phyloP scores from a whole-genome alignment of 257 asterid genomes.

The Solanum commersonii region DNA sequence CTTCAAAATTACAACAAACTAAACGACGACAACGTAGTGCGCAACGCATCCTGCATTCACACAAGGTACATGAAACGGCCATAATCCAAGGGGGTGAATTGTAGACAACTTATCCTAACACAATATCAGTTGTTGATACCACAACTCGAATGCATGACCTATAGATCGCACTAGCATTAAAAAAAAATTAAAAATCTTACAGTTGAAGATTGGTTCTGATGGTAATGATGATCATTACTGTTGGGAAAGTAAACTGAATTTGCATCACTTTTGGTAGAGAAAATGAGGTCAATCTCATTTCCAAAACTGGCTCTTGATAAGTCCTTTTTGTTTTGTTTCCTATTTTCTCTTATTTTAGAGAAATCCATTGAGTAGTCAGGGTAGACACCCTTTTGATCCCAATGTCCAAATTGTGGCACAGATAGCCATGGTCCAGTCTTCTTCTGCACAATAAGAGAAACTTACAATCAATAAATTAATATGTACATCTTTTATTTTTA shows the following conservation, averaged over 20 bases:
- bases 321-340: slow-evolving; percentile 85
- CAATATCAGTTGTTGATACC: accelerated
- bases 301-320: slow-evolving; percentile 85
- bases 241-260: slow-evolving; percentile 15
- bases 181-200: slow-evolving; percentile 44
- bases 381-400: slow-evolving; percentile 75
- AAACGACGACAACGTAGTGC: background rate
- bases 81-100: background rate
- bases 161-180: background rate
- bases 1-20: background rate
- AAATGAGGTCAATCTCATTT: slow-evolving; percentile 59
- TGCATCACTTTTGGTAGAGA: slow-evolving; percentile 30
- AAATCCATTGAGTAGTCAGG: slow-evolving; percentile 89
- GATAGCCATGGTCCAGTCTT: slow-evolving; percentile 56
- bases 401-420: slow-evolving; percentile 89
- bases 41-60: background rate
- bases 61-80: background rate
- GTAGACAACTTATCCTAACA: background rate
- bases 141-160: background rate
- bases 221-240: slow-evolving; percentile 20
- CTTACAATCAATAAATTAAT: background rate
- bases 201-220: slow-evolving; percentile 36
- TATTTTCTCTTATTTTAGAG: slow-evolving; percentile 71
- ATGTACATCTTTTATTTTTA: background rate
- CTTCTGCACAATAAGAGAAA: slow-evolving; percentile 5